A percentile compares a stretch with the other conserved stretches of the same genome.
Conservation (phyloP, 106 monocot species). For the Hemerocallis citrina region DNA sequence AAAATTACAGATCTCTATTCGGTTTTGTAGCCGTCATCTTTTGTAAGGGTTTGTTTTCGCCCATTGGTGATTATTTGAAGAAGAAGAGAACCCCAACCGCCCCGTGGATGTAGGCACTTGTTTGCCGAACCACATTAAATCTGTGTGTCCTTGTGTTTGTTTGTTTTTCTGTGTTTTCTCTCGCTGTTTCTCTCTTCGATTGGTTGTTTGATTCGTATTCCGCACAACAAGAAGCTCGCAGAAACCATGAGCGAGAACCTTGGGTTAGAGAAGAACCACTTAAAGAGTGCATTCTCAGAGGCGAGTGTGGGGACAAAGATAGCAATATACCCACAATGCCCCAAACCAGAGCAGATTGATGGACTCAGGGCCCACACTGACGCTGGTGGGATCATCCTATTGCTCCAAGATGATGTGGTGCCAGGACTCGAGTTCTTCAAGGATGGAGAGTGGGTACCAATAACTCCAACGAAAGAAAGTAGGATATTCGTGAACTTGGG, state of each 20-base stretch:
- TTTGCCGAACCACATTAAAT: no score
- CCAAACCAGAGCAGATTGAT: constrained; percentile 38
- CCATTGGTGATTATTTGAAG: no score
- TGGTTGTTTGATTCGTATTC: no score
- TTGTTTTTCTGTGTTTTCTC: no score
- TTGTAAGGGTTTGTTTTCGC: no score
- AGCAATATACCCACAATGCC: constrained; percentile 58
- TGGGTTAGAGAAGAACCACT: constrained; percentile 40
- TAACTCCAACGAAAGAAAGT: constrained; percentile 35
- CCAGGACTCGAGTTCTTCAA: constrained; percentile 57
- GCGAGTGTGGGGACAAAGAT: constrained; percentile 53
- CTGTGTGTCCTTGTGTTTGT: no score
- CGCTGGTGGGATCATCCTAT: constrained; percentile 62
- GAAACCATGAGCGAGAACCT: constrained; percentile 53
- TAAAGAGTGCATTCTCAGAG: constrained; percentile 47
- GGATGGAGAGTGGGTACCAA: constrained; percentile 39
- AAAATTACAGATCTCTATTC: no score
- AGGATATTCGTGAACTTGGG: constrained; percentile 62
- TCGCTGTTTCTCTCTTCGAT: no score
- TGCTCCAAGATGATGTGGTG: constrained; percentile 51
- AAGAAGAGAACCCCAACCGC: no score
- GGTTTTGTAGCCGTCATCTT: no score
- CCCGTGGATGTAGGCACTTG: no score
- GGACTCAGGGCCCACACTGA: constrained; percentile 77
- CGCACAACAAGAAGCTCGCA: constrained; percentile 39